Conservation (phyloP, 345 rosid genomes). For the Toxicodendron radicans region DNA sequence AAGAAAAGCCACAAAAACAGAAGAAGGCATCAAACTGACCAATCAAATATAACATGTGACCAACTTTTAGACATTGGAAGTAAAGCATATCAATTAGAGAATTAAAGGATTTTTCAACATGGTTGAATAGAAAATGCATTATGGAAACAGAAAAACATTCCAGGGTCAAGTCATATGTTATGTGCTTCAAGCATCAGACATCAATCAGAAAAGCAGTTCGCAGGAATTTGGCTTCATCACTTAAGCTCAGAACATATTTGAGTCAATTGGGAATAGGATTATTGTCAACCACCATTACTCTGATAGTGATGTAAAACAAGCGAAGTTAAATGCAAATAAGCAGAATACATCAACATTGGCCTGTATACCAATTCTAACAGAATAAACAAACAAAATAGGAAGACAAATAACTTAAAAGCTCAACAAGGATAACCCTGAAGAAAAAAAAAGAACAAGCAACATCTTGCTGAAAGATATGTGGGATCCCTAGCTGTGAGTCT, state of each 20-base stretch:
- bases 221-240: neutral
- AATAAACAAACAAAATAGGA: neutral
- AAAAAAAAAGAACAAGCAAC: neutral
- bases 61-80: neutral
- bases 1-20: neutral
- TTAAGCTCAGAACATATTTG: neutral
- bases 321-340: neutral
- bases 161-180: neutral
- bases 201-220: neutral
- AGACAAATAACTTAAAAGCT: neutral
- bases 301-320: neutral
- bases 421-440: neutral
- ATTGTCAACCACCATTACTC: neutral
- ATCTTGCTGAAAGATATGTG: neutral
- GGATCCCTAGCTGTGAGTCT: too few relatives aligned
- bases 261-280: neutral
- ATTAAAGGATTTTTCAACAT: neutral
- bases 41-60: neutral
- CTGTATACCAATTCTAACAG: neutral
- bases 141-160: slow-evolving; percentile 1
- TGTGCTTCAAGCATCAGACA: neutral
- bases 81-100: neutral
- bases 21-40: neutral
- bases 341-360: neutral
- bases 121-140: neutral